Evolutionary conservation across 2,329 filamentous ascomycete genomes (phyloP), one percentile per base, ranked within the genome.

Genomic region (Elsinoe necatrix): DNA sequence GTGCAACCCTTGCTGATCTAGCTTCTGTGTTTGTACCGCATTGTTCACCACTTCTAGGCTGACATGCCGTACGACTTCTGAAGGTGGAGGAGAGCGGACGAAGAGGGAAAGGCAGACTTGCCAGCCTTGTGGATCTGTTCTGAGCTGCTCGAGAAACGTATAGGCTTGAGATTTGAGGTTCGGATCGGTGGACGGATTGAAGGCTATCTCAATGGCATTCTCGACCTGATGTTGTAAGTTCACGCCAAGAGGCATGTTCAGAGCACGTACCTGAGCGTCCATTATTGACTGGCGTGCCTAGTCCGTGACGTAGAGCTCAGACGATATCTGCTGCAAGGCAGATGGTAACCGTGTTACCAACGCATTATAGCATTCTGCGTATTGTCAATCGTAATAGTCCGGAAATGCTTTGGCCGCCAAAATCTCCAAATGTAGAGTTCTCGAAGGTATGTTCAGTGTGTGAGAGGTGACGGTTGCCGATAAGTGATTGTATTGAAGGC

Each of bases 131-230:
- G 88, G 83, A 68, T 96, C 86, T 67, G 84, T 77, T 62, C 90
- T 84, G 61, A 97, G 79, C 68, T 90, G 89, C 71, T 79, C 80
- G 60, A 84, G 78, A 71, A 87, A 95, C 56, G 89, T 82, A 70
- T 88, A 87, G 63, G 92, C 91, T 76, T 95, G 90, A 59, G 76
- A 73, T 73, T 92, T 90, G 67, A 95, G 79, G 63, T 77, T 74
- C 66, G 81, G 83, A 72, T 91, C 83, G 65, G 89, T 86, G 66
- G 80, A 75, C 59, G 89, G 88, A 73, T 92, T 85, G 77, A 85
- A 93, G 72, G 89, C 89, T 75, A 97, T 95, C 72, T 93, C 84
- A 75, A 97, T 93, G 73, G 93, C 93, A 76, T 89, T 92, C 75
- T 93, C 87, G 72, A 96, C 85, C 89, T 96, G 67, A 18, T 42